phyloP scores from a whole-genome alignment of 2,329 filamentous ascomycete genomes.

The Mariannaea sp. region DNA sequence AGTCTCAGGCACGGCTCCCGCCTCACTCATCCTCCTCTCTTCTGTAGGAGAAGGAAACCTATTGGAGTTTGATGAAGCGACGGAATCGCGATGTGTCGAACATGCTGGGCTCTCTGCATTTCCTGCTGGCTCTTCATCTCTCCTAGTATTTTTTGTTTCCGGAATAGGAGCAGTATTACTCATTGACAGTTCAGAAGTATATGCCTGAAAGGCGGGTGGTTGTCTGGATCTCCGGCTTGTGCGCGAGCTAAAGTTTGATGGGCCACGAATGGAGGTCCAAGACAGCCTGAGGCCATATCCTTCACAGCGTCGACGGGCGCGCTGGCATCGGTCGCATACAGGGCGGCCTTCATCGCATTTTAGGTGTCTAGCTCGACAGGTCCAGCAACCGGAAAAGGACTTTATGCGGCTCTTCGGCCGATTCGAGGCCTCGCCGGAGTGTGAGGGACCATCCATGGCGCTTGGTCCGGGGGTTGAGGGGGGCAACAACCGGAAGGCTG shows the following conservation, averaged over 20 bases:
- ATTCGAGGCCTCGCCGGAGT: too few relatives aligned
- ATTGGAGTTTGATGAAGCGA: too few relatives aligned
- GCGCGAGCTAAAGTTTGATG: background rate
- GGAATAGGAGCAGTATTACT: too few relatives aligned
- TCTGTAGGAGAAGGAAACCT: too few relatives aligned
- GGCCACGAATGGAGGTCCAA: slow-evolving; percentile 20
- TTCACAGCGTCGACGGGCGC: slow-evolving; percentile 22
- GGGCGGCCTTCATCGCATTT: slow-evolving; percentile 37
- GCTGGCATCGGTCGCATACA: slow-evolving; percentile 27
- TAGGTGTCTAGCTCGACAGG: slow-evolving; percentile 34
- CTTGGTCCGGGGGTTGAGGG: too few relatives aligned
- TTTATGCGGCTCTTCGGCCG: slow-evolving; percentile 27
- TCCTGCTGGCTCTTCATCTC: background rate
- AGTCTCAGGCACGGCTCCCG: too few relatives aligned
- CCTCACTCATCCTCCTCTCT: background rate
- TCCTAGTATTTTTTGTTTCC: too few relatives aligned
- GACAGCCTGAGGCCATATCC: slow-evolving; percentile 32
- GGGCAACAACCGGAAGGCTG: too few relatives aligned
- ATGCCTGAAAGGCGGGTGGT: too few relatives aligned
- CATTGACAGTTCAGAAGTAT: background rate
- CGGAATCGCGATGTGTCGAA: background rate
- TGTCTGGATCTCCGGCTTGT: background rate
- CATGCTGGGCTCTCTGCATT: background rate
- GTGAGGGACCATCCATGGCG: too few relatives aligned
- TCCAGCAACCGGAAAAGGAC: slow-evolving; percentile 35